phyloP scores from a whole-genome alignment of 2,329 filamentous ascomycete species.

The Neonectria sp. region DNA sequence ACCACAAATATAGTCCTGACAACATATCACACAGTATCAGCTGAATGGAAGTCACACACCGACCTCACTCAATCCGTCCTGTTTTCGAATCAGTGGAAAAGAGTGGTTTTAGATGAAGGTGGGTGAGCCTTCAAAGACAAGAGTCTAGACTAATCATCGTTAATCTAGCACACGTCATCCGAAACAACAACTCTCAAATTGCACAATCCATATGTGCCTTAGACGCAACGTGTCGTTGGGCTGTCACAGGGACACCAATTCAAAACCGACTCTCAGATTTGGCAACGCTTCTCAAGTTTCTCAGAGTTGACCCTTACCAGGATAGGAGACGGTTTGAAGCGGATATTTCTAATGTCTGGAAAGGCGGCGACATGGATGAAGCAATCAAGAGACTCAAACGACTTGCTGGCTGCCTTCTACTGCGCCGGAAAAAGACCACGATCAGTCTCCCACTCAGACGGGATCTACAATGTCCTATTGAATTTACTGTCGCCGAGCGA shows the following conservation, averaged over 20 bases:
- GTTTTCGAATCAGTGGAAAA: constrained; percentile 54
- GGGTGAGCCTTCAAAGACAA: background rate
- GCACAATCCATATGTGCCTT: constrained; percentile 53
- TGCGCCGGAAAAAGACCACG: constrained; percentile 56
- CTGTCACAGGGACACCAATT: constrained; percentile 63
- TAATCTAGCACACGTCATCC: constrained; percentile 11
- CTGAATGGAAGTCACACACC: constrained; percentile 50
- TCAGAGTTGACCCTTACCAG: constrained; percentile 57
- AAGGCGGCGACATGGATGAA: constrained; percentile 51
- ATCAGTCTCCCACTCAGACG: constrained; percentile 54
- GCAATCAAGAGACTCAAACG: constrained; percentile 56
- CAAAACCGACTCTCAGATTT: constrained; percentile 62
- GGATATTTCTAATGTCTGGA: constrained; percentile 52
- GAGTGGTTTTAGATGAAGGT: constrained; percentile 26
- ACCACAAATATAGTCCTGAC: constrained; percentile 51
- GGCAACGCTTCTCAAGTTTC: constrained; percentile 57
- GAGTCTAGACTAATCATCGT: background rate
- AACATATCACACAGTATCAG: constrained; percentile 58
- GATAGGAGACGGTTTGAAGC: constrained; percentile 7
- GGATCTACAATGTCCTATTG: constrained; percentile 51
- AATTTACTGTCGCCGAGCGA: constrained; percentile 53
- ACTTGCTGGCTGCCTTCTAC: constrained; percentile 54
- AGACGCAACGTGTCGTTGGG: constrained; percentile 56
- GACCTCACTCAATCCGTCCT: constrained; percentile 36
- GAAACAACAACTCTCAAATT: constrained; percentile 14